Conservation (phyloP, 805 yeast species). For the Metschnikowia reukaufii region DNA sequence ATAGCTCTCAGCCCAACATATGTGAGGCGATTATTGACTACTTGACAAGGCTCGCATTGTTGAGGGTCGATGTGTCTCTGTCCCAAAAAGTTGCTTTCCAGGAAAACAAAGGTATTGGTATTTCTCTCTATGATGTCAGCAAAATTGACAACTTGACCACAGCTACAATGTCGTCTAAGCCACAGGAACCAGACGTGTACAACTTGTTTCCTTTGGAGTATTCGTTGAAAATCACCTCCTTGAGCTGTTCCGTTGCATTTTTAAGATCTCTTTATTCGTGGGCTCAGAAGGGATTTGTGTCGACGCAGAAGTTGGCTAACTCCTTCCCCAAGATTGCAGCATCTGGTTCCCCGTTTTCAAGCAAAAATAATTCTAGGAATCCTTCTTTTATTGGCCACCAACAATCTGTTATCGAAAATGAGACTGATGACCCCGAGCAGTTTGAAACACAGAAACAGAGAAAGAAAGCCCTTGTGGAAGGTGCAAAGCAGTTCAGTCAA, state of each 20-base stretch:
- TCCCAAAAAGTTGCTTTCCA: constrained; percentile 55
- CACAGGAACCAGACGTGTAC: constrained; percentile 56
- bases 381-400: constrained; percentile 28
- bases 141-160: constrained; percentile 78
- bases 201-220: constrained; percentile 71
- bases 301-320: constrained; percentile 6
- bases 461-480: constrained; percentile 78
- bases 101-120: constrained; percentile 47
- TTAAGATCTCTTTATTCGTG: constrained; percentile 79
- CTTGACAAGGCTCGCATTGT: constrained; percentile 67
- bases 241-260: constrained; percentile 78
- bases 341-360: constrained; percentile 25
- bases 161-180: constrained; percentile 54
- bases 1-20: constrained; percentile 72
- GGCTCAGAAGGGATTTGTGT: constrained; percentile 65
- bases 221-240: constrained; percentile 77
- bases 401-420: constrained; percentile 54
- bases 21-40: constrained; percentile 82
- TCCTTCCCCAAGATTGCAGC: constrained; percentile 3
- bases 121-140: constrained; percentile 72
- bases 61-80: constrained; percentile 69
- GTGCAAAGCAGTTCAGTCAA: constrained; percentile 75
- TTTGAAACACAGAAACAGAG: constrained; percentile 82
- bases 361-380: constrained; percentile 30
- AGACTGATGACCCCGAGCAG: constrained; percentile 72